Evolutionary conservation across 2,329 filamentous ascomycete genomes (phyloP), one percentile per base, ranked within the genome.

Genomic region (Davidsoniella virescens): DNA sequence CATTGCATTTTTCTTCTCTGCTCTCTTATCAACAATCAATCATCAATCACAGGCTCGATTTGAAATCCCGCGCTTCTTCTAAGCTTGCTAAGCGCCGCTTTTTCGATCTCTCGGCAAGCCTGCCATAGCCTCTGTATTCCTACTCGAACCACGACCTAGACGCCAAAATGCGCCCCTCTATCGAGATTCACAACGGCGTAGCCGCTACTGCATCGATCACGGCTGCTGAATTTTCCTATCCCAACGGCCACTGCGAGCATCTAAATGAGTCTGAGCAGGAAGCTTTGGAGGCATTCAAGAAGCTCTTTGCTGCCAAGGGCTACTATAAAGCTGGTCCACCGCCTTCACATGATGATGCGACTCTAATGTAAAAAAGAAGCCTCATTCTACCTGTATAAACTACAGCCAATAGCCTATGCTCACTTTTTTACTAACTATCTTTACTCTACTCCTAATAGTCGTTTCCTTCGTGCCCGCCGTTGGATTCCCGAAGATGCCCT

Each of bases 381-480:
- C 9, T 2, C 16, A 14, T n/a, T 25, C 40, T 5, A 14, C 12
- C 26, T 17, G 3, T n/a, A 40, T 23, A n/a, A n/a, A n/a, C n/a
- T n/a, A 10, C 5, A 17, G 41, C 25, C 5, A 43, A 14, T 10
- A 7, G 7, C 6, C 10, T n/a, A 14, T 18, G 36, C 10, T 12
- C 17, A 6, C 16, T 26, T 2, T 16, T 36, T 47, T 33, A 8
- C 29, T 47, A 40, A 46, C 56, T 53, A 47, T 23, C 3, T 23
- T 23, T 5, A 5, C 20, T 23, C 46, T 39, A 45, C 38, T 23
- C 48, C n/a, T 46, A 18, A 60, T 58, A 92, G 86, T 55, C 86
- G 88, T 54, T 95, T 83, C 64, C 71, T 95, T 47, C 83, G 88
- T 59, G 88, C 88, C 33, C 79, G 88, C 51, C 83, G 80, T 64